Percentiles rank a stretch among this genome's conserved stretches.
phyloP scores from a whole-genome alignment of 2,329 filamentous ascomycete species.

The Sporothrix pseudoabietina region DNA sequence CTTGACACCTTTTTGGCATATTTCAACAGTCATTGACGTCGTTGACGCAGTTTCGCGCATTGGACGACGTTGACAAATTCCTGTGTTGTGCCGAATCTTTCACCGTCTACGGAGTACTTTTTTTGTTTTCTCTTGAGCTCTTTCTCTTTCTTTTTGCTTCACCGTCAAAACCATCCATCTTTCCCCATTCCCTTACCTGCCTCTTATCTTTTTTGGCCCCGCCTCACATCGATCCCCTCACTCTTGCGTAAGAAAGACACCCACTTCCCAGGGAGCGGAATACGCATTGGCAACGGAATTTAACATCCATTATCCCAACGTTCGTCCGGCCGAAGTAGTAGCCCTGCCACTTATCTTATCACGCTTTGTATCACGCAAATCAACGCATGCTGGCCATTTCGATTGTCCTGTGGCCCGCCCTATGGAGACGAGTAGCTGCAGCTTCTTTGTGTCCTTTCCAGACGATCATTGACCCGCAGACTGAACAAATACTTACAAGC shows the following conservation, averaged over 20 bases:
- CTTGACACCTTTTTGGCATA: not conserved
- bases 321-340: not conserved
- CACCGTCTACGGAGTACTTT: not conserved
- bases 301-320: not conserved
- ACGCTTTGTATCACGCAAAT: not conserved
- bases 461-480: slow-evolving; percentile 2
- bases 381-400: not conserved
- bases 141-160: not conserved
- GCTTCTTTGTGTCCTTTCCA: not conserved
- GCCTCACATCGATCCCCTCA: not conserved
- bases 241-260: not conserved
- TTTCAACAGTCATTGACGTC: not conserved
- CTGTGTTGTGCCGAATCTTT: not conserved
- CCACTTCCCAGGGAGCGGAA: not conserved
- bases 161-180: not conserved
- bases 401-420: not conserved
- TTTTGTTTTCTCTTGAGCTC: not conserved
- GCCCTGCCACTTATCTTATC: not conserved
- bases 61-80: not conserved
- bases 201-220: not conserved
- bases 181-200: not conserved
- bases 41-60: not conserved
- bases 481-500: not conserved
- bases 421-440: not conserved
- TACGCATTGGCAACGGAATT: not conserved